phyloP scores from a whole-genome alignment of 169 alveolate genomes.

The Eimeria tenella region DNA sequence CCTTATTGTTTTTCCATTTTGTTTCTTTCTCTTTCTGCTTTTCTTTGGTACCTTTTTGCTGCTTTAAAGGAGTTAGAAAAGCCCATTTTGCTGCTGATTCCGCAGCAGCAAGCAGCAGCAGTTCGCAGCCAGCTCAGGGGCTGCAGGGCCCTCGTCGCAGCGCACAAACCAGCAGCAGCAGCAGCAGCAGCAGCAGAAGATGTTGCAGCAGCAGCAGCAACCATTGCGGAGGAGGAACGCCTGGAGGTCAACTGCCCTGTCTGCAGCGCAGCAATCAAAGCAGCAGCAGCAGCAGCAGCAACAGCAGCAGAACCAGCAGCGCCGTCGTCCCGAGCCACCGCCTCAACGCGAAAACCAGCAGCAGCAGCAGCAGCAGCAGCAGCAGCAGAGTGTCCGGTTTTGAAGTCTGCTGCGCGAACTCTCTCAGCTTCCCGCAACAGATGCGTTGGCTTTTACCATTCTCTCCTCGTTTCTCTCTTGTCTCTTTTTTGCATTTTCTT shows the following conservation, averaged over 20 bases:
- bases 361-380: slow-evolving; percentile 41
- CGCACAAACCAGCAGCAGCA: slow-evolving; percentile 7
- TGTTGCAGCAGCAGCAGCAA: not conserved
- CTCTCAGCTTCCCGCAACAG: not conserved
- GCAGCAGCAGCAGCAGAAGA: slow-evolving; percentile 8
- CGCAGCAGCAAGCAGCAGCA: slow-evolving; percentile 29
- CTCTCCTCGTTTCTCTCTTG: not conserved
- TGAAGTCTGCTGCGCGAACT: not conserved
- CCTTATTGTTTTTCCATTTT: not conserved
- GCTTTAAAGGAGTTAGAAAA: not conserved
- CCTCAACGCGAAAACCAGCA: not conserved
- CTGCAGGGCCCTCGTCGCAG: slow-evolving; percentile 18
- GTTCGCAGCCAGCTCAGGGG: not conserved
- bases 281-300: slow-evolving; percentile 6
- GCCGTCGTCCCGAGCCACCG: not conserved
- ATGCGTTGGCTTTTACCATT: not conserved
- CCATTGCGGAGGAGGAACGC: not conserved
- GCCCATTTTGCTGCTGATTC: not conserved
- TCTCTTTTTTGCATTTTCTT: not conserved
- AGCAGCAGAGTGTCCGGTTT: not conserved
- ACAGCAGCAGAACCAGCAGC: not conserved
- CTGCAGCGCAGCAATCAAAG: not conserved
- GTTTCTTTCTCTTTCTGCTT: not conserved
- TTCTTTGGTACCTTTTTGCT: not conserved
- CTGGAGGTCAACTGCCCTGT: not conserved